Evolutionary conservation across 2,329 filamentous ascomycete genomes (phyloP).

Genomic region (Aspergillus spinulosporus): DNA sequence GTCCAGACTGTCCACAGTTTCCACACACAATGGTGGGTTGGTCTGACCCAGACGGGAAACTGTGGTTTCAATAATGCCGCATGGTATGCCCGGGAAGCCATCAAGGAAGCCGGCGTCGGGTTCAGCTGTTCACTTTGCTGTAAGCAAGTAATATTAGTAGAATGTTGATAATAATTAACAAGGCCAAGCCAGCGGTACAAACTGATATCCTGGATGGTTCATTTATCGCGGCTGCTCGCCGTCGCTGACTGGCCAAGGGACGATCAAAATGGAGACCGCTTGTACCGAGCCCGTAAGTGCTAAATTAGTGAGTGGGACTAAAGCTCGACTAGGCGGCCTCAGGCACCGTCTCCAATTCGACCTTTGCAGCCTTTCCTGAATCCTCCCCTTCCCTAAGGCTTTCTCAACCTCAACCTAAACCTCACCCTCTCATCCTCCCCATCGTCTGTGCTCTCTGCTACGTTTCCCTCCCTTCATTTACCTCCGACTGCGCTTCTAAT

Average conservation of each 20-base stretch:
- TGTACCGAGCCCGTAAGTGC: conserved; percentile 12
- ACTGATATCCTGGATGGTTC: conserved; percentile 14
- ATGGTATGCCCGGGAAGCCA: background rate
- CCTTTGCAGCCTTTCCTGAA: conserved; percentile 16
- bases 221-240: conserved; percentile 10
- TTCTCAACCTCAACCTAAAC: conserved; percentile 23
- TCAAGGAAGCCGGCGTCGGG: too few species aligned
- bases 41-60: background rate
- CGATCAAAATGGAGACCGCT: conserved; percentile 17
- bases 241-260: conserved; percentile 15
- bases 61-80: background rate
- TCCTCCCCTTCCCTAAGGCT: conserved; percentile 18
- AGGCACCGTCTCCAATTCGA: conserved; percentile 12
- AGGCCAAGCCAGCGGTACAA: conserved; percentile 10
- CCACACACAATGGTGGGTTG: background rate
- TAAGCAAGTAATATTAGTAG: background rate
- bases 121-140: background rate
- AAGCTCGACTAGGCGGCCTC: conserved; percentile 10
- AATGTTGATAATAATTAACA: background rate
- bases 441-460: conserved; percentile 12
- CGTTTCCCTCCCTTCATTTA: conserved; percentile 15
- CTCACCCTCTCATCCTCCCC: conserved; percentile 18
- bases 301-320: background rate
- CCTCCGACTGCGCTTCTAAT: conserved; percentile 13
- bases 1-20: background rate